phyloP scores from a whole-genome alignment of 441 rosid genomes.

The Croton setiger region DNA sequence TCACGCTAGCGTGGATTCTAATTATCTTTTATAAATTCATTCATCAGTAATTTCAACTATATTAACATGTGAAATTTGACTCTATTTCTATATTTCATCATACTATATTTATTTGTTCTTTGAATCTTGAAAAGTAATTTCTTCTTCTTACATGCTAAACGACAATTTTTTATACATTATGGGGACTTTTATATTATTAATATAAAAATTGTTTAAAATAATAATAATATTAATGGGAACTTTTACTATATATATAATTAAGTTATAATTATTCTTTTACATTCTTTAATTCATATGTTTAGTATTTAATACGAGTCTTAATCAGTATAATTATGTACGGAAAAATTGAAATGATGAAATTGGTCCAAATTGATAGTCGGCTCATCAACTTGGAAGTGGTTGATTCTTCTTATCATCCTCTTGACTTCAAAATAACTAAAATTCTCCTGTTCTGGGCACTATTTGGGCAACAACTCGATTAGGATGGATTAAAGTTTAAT shows the following conservation, averaged over 20 bases:
- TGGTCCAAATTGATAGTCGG: slow-evolving; percentile 35
- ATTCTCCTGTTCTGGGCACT: no score
- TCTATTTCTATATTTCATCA: not conserved
- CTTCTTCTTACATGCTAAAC: not conserved
- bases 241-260: not conserved
- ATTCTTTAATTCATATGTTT: not conserved
- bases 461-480: no score
- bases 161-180: not conserved
- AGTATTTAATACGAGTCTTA: not conserved
- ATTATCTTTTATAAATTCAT: slow-evolving; percentile 3
- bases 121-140: not conserved
- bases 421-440: no score
- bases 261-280: not conserved
- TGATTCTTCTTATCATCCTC: not conserved
- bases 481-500: no score
- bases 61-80: slow-evolving; percentile 4
- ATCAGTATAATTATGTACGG: not conserved
- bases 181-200: not conserved
- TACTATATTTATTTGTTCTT: not conserved
- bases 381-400: slow-evolving; percentile 29
- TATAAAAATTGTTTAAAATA: no score
- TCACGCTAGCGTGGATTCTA: slow-evolving; percentile 32
- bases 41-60: no score
- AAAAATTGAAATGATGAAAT: slow-evolving; percentile 12
- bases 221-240: no score